Conservation (phyloP, 495 filamentous ascomycete species). For the Penicillium silybi region DNA sequence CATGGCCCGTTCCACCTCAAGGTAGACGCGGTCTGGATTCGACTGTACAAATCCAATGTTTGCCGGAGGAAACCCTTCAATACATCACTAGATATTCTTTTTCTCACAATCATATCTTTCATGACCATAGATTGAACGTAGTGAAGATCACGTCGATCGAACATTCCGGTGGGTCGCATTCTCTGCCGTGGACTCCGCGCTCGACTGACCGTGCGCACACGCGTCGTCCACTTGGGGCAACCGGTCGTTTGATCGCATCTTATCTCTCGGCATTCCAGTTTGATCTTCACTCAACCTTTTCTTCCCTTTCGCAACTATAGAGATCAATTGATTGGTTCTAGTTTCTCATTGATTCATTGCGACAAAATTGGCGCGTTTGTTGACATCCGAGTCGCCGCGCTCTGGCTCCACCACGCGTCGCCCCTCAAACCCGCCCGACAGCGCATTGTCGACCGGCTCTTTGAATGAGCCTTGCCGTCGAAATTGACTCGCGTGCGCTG, state of each 20-base stretch:
- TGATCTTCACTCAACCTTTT: not conserved
- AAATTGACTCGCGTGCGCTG: not conserved
- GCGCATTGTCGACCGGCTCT: constrained; percentile 3
- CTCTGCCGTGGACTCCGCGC: constrained; percentile 17
- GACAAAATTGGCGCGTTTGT: constrained; percentile 12
- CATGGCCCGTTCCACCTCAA: not conserved
- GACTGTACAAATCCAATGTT: not conserved
- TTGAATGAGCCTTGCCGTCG: not conserved
- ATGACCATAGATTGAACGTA: constrained; percentile 2
- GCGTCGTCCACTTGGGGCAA: constrained; percentile 10
- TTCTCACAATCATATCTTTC: not conserved
- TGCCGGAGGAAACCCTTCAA: not conserved
- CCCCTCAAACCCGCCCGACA: constrained; percentile 2
- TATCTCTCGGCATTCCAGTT: constrained; percentile 17
- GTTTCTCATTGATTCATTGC: not conserved
- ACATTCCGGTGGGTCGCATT: constrained; percentile 20
- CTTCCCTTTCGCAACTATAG: not conserved
- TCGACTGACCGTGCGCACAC: constrained; percentile 26
- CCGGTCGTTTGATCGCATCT: constrained; percentile 22
- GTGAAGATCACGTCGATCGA: constrained; percentile 20
- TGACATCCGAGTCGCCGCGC: constrained; percentile 8
- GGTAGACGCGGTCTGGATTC: constrained; percentile 1
- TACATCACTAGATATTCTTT: constrained; percentile 1
- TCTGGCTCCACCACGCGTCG: constrained; percentile 19
- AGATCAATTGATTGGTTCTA: not conserved